Conservation (phyloP, 2,329 filamentous ascomycete genomes). For the Colletotrichum limetticola region DNA sequence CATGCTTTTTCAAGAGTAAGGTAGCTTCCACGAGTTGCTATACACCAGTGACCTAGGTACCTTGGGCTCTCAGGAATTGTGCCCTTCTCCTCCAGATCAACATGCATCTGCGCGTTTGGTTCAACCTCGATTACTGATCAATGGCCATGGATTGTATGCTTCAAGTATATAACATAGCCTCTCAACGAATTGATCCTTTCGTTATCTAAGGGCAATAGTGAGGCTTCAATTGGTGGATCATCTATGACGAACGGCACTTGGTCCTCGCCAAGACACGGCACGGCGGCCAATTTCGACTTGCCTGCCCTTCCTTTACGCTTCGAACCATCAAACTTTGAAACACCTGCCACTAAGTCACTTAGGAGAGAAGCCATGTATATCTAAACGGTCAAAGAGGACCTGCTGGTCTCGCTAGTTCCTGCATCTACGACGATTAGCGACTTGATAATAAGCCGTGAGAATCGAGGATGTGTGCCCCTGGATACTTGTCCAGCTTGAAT, state of each 20-base stretch:
- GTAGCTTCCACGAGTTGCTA: background rate
- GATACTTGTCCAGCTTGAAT: background rate
- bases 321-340: background rate
- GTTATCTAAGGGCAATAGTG: no score
- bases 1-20: background rate
- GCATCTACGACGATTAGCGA: background rate
- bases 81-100: background rate
- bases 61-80: background rate
- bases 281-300: background rate
- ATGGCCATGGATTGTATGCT: background rate
- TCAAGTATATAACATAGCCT: background rate
- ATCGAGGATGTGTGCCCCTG: background rate
- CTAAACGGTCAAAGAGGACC: no score
- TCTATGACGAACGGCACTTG: background rate
- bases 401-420: background rate
- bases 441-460: background rate
- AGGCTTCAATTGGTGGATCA: conserved; percentile 8
- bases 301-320: background rate
- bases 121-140: background rate
- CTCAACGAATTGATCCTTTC: background rate
- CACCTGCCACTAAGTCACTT: background rate
- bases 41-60: background rate
- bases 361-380: background rate
- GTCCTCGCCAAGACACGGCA: conserved; percentile 19
- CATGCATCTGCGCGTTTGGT: background rate